Percentiles rank a stretch among this genome's conserved stretches.
These are phyloP conservation scores for Triticum timopheevii DNA, from an alignment of 176 grass and related monocot genomes.

Conservation along the genomic window DNA sequence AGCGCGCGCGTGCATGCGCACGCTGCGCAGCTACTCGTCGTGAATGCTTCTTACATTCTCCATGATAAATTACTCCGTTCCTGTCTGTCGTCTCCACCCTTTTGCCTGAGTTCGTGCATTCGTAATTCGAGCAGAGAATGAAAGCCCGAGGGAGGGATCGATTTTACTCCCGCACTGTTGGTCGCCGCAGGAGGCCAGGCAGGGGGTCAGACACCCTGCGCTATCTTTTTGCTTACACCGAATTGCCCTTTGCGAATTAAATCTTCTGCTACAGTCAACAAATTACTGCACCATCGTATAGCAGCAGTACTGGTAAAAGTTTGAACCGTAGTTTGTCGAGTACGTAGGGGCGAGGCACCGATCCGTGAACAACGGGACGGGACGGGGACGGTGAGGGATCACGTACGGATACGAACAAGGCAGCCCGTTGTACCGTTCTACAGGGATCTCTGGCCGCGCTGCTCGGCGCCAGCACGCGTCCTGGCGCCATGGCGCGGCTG, in stretches of 20 bases:
- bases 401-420: background rate
- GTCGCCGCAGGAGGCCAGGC: background rate
- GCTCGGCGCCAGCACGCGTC: constrained; percentile 7
- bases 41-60: background rate
- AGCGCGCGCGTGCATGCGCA: background rate
- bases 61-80: background rate
- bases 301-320: no score
- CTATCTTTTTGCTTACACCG: background rate
- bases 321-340: background rate
- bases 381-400: background rate
- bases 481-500: constrained; percentile 1
- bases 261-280: background rate
- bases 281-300: background rate
- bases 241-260: background rate
- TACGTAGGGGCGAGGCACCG: background rate
- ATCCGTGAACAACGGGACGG: background rate
- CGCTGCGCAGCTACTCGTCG: no score
- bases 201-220: background rate
- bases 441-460: background rate
- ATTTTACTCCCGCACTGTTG: background rate
- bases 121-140: background rate
- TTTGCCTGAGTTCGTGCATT: background rate
- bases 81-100: background rate
- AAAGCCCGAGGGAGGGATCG: background rate
- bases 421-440: background rate